Evolutionary conservation across 176 grass and related monocot species (phyloP), one percentile per base, ranked within the genome.

Genomic region (Puya raimondii): DNA sequence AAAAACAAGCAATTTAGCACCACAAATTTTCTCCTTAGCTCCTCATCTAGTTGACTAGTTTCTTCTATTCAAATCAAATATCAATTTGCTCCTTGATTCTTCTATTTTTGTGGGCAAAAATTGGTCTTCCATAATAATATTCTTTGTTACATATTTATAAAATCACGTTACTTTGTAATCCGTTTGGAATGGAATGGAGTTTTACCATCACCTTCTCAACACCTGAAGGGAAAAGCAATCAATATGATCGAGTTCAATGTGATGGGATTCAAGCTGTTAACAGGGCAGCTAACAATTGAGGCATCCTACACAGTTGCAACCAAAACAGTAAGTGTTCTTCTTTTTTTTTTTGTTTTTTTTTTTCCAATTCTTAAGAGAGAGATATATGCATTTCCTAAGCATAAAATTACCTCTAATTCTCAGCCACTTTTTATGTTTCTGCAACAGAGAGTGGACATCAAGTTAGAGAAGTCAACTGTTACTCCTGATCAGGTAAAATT

Each of bases 381-480:
- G 14, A 64, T 51, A 65, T n/a, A 51, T 65, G 1, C 22, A 25
- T 57, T 13, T 64, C 48, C 76, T 70, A 11, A 71, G 49, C 17
- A 11, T 73, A n/a, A 68, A 72, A 52, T 61, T 10, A 61, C 68
- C 51, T 21, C 42, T 11, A 71, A 48, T 47, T 7, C 23, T n/a
- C 80, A 82, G 26, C 71, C 16, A 63, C 23, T 23, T 21, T 52
- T 53, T 16, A 58, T 79, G 33, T 77, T 77, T 47, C 73, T 79
- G 57, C 81, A 81, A 68, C 82, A 96, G 92, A 96, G 88, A 76
- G 92, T 96, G 56, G 79, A 82, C 78, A 92, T 96, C 81, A 89
- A 85, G 75, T 84, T 96, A 20, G 79, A 91, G 81, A 87, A 47
- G 23, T 96, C 92, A 64, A 81, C 76, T 50, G 87, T 92, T 68